A percentile compares a stretch with the other conserved stretches of the same genome.
These are phyloP conservation scores for Aspergillus avenaceus DNA, from an alignment of 495 filamentous ascomycete species.

Conservation along the genomic window DNA sequence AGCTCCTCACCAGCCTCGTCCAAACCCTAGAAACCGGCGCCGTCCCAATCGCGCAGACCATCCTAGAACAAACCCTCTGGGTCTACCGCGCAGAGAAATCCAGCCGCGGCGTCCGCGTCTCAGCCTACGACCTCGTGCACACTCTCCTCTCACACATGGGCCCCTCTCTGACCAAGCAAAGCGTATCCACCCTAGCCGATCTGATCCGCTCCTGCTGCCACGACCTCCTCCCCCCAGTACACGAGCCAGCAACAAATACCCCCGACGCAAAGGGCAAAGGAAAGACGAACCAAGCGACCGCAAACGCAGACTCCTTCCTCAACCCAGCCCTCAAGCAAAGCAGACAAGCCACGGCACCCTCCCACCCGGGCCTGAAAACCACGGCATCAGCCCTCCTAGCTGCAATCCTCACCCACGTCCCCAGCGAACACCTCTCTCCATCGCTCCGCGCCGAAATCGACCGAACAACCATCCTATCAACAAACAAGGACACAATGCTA, in stretches of 20 bases:
- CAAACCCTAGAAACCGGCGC: slow-evolving; percentile 49
- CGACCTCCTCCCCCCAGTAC: slow-evolving; percentile 53
- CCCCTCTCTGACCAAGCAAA: slow-evolving; percentile 57
- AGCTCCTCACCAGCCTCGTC: slow-evolving; percentile 50
- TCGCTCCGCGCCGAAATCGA: slow-evolving; percentile 69
- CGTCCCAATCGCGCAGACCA: slow-evolving; percentile 50
- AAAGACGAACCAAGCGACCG: slow-evolving; percentile 30
- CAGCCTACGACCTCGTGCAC: slow-evolving; percentile 54
- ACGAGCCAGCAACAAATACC: slow-evolving; percentile 27
- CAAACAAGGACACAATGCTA: slow-evolving; percentile 63
- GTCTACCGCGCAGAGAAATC: slow-evolving; percentile 60
- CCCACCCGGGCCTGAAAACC: slow-evolving; percentile 25
- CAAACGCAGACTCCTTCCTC: slow-evolving; percentile 56
- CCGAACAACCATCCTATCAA: slow-evolving; percentile 66
- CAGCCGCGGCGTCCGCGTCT: slow-evolving; percentile 52
- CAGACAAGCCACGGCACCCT: slow-evolving; percentile 13
- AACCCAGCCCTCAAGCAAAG: slow-evolving; percentile 30
- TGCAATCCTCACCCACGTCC: slow-evolving; percentile 53
- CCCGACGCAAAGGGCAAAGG: slow-evolving; percentile 30
- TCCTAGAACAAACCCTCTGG: slow-evolving; percentile 65
- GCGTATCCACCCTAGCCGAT: slow-evolving; percentile 50
- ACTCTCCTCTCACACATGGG: slow-evolving; percentile 58
- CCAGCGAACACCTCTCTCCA: slow-evolving; percentile 55
- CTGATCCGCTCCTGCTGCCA: slow-evolving; percentile 59
- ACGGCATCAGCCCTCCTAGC: slow-evolving; percentile 61